Percentiles rank a stretch among this genome's conserved stretches.
These are phyloP conservation scores for Gnaphalium uliginosum DNA, from an alignment of 129 eudicot species.

Conservation along the genomic window DNA sequence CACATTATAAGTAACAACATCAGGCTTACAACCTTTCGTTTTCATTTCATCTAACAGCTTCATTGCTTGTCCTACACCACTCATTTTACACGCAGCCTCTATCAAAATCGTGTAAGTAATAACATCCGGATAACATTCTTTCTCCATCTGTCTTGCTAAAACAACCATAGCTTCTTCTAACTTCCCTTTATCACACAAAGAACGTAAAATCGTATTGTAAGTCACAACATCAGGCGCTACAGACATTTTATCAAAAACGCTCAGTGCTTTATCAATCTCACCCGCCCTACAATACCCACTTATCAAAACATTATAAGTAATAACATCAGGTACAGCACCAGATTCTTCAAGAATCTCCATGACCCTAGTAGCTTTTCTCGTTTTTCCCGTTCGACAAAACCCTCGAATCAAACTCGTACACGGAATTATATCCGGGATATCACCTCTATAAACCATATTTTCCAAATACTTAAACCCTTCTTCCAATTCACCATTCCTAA, in stretches of 20 bases:
- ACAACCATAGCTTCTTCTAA: slow-evolving; percentile 69
- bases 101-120: slow-evolving; percentile 82
- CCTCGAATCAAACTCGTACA: slow-evolving; percentile 81
- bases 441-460: slow-evolving; percentile 68
- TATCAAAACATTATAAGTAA: slow-evolving; percentile 75
- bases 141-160: slow-evolving; percentile 57
- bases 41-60: slow-evolving; percentile 85
- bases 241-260: slow-evolving; percentile 66
- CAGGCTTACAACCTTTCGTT: slow-evolving; percentile 76
- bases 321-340: slow-evolving; percentile 86
- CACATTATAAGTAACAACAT: slow-evolving; percentile 86
- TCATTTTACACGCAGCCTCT: slow-evolving; percentile 73
- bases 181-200: slow-evolving; percentile 72
- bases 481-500: slow-evolving; percentile 62
- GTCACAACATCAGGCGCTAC: slow-evolving; percentile 88
- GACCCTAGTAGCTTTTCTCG: slow-evolving; percentile 65
- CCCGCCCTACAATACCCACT: slow-evolving; percentile 77
- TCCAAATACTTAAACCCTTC: slow-evolving; percentile 65
- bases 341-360: slow-evolving; percentile 83
- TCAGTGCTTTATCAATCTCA: slow-evolving; percentile 61
- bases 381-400: slow-evolving; percentile 61
- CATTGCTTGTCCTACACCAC: slow-evolving; percentile 86
- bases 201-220: slow-evolving; percentile 66
- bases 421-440: slow-evolving; percentile 68
- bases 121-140: slow-evolving; percentile 76